These are phyloP conservation scores for Takakia lepidozioides DNA, from an alignment of 225 moss, liverwort and hornwort species.

Conservation along the genomic window DNA sequence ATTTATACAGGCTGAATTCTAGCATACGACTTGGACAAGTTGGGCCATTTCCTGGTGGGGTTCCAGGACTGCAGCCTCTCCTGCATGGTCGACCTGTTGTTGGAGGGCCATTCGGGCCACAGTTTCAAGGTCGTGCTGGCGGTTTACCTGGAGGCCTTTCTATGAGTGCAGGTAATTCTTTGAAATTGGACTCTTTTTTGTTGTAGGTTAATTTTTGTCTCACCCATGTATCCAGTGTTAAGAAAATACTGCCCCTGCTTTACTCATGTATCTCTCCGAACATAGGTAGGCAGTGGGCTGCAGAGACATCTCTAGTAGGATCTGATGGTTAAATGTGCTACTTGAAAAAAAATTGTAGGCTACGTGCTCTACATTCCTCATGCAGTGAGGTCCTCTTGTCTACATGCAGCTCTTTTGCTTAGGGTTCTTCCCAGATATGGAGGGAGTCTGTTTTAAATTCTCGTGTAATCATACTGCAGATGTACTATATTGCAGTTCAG, in stretches of 20 bases:
- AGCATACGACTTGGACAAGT: slow-evolving; percentile 52
- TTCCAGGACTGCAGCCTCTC: slow-evolving; percentile 54
- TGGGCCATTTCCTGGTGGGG: slow-evolving; percentile 53
- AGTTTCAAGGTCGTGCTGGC: slow-evolving; percentile 41
- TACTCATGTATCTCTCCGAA: too few species aligned
- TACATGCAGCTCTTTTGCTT: too few species aligned
- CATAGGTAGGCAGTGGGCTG: not conserved
- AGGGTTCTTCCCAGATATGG: too few species aligned
- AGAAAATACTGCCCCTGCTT: not conserved
- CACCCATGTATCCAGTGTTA: not conserved
- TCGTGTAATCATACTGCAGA: too few species aligned
- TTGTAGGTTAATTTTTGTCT: not conserved
- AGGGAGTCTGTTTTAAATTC: too few species aligned
- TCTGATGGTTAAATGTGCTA: not conserved
- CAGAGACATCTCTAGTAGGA: not conserved
- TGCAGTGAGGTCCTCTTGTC: too few species aligned
- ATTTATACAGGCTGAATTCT: slow-evolving; percentile 61
- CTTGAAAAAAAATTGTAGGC: too few species aligned
- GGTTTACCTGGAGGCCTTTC: slow-evolving; percentile 23
- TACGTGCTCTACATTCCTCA: too few species aligned
- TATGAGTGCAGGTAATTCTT: slow-evolving; percentile 32
- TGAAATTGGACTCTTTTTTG: not conserved
- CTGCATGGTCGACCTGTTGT: slow-evolving; percentile 36
- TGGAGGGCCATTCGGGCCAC: slow-evolving; percentile 46
- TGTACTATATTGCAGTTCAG: too few species aligned